Evolutionary conservation across 1,139 yeast genomes (phyloP).

Genomic region (Hyphopichia pseudoburtonii): DNA sequence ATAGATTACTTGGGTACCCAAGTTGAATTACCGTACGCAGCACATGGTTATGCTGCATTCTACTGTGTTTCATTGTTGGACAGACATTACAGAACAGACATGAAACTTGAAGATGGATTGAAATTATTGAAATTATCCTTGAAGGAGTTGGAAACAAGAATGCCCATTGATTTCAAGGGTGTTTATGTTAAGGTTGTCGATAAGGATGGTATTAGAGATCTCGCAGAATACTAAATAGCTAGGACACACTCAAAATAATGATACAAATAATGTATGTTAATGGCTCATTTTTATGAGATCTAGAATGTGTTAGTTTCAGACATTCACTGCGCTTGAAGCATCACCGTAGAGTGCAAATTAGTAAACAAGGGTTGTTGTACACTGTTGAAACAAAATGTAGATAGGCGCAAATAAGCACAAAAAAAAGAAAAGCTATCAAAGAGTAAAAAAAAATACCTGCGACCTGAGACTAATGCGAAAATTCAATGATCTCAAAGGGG

Average conservation of each 20-base stretch:
- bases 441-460: too few relatives aligned
- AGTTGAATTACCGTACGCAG: constrained; percentile 90
- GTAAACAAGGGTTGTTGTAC: too few relatives aligned
- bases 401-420: too few relatives aligned
- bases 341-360: too few relatives aligned
- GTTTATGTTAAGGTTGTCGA: constrained; percentile 75
- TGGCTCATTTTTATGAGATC: too few relatives aligned
- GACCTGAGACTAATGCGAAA: too few relatives aligned
- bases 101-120: constrained; percentile 78
- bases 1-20: constrained; percentile 94
- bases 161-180: constrained; percentile 97
- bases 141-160: constrained; percentile 76
- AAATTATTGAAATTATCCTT: constrained; percentile 71
- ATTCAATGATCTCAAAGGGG: background rate
- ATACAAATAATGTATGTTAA: background rate
- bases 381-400: too few relatives aligned
- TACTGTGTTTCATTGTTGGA: constrained; percentile 88
- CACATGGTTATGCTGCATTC: constrained; percentile 96
- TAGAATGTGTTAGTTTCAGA: too few relatives aligned
- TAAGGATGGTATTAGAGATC: constrained; percentile 63
- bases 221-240: constrained; percentile 27
- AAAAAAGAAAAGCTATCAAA: too few relatives aligned
- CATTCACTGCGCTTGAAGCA: too few relatives aligned
- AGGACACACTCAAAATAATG: background rate
- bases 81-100: constrained; percentile 80